These are phyloP conservation scores for Cercospora sp. DNA, from an alignment of 2,329 filamentous ascomycete genomes.

Conservation along the genomic window DNA sequence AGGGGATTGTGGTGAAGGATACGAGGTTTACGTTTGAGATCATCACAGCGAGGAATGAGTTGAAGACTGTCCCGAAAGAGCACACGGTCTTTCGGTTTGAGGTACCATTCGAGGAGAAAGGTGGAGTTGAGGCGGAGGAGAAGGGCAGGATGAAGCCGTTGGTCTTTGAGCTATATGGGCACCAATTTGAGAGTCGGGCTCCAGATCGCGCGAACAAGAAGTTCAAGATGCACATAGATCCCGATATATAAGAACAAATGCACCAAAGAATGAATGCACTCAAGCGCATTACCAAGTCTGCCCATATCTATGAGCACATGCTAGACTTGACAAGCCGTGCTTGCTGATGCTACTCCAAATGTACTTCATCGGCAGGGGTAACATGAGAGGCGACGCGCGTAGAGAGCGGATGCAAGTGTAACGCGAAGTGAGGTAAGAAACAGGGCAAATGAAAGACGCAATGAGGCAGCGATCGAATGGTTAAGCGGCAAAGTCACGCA, in stretches of 20 bases:
- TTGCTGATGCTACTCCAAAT: too few species aligned
- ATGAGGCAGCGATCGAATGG: slow-evolving; percentile 41
- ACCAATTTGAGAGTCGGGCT: slow-evolving; percentile 80
- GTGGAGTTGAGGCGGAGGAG: slow-evolving; percentile 25
- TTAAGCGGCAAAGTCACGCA: slow-evolving; percentile 37
- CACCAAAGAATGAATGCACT: not conserved
- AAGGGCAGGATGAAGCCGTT: slow-evolving; percentile 49
- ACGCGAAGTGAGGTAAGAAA: too few species aligned
- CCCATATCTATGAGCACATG: not conserved
- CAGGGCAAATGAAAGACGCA: slow-evolving; percentile 16
- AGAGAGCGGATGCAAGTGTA: not conserved
- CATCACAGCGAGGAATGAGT: slow-evolving; percentile 66
- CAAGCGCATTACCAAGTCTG: not conserved
- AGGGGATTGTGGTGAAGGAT: slow-evolving; percentile 86
- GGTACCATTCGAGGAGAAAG: slow-evolving; percentile 53
- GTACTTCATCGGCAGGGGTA: too few species aligned
- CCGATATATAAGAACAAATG: slow-evolving; percentile 61
- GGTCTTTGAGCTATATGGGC: slow-evolving; percentile 81
- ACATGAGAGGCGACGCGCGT: not conserved
- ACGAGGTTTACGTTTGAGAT: slow-evolving; percentile 83
- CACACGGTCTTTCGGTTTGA: slow-evolving; percentile 80
- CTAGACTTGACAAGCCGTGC: not conserved
- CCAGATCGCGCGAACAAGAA: slow-evolving; percentile 87
- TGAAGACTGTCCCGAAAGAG: slow-evolving; percentile 87
- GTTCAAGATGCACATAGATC: slow-evolving; percentile 81